phyloP scores from a whole-genome alignment of 352 stramenopile genomes.

The Pythium grandisporangium region DNA sequence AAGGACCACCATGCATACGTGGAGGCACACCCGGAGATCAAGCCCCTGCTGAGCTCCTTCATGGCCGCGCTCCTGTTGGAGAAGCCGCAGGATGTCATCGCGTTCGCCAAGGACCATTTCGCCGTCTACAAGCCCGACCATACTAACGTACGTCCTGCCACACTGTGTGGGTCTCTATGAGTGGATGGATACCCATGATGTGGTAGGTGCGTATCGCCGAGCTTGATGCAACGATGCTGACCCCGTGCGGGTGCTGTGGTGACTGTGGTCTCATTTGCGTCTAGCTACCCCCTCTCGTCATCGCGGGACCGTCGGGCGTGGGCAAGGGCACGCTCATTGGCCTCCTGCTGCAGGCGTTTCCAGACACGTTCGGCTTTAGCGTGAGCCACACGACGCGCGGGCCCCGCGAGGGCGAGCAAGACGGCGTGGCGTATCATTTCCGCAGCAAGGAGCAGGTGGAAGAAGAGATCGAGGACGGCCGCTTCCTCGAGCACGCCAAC shows the following conservation, averaged over 20 bases:
- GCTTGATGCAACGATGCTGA: too few species aligned
- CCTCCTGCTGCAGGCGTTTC: constrained; percentile 80
- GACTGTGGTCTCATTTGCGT: not conserved
- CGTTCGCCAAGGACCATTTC: constrained; percentile 78
- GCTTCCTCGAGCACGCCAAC: constrained; percentile 96
- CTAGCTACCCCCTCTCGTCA: constrained; percentile 80
- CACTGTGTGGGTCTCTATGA: too few species aligned
- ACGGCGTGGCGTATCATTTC: constrained; percentile 98
- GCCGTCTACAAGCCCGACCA: constrained; percentile 51
- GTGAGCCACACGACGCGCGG: constrained; percentile 96
- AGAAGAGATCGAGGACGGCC: constrained; percentile 88
- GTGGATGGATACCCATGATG: too few species aligned
- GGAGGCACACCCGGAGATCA: constrained; percentile 81
- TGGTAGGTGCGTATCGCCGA: too few species aligned
- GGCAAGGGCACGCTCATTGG: constrained; percentile 97
- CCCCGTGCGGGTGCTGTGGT: not conserved
- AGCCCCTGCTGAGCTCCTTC: constrained; percentile 84
- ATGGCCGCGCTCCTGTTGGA: constrained; percentile 81
- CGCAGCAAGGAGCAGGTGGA: constrained; percentile 89
- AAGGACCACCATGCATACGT: constrained; percentile 81
- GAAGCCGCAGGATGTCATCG: constrained; percentile 76
- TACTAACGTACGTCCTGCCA: constrained; percentile 17
- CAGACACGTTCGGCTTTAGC: constrained; percentile 90
- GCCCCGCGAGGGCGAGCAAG: constrained; percentile 89
- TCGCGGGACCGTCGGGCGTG: constrained; percentile 87